These are phyloP conservation scores for Populus simonii DNA, from an alignment of 345 rosid genomes.

Conservation along the genomic window DNA sequence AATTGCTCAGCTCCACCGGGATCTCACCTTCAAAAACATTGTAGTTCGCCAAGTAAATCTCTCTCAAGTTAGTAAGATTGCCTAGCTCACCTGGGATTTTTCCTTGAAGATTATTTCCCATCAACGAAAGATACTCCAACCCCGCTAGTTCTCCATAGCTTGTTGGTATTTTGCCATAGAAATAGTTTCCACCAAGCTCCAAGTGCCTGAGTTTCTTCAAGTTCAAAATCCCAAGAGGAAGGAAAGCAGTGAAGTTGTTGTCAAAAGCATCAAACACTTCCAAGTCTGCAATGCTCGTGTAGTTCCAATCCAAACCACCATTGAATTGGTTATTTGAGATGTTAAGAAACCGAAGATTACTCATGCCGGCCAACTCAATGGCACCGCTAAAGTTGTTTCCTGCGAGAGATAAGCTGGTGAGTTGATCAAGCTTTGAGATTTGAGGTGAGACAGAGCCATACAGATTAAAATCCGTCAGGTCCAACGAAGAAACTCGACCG, in stretches of 20 bases:
- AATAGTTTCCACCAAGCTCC: slow-evolving; percentile 86
- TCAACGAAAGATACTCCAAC: slow-evolving; percentile 64
- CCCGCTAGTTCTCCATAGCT: slow-evolving; percentile 52
- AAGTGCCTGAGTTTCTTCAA: slow-evolving; percentile 50
- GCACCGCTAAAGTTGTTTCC: slow-evolving; percentile 60
- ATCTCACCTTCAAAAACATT: slow-evolving; percentile 69
- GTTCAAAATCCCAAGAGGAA: slow-evolving; percentile 43
- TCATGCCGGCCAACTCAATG: slow-evolving; percentile 12
- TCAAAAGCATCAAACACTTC: slow-evolving; percentile 66
- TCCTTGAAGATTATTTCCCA: slow-evolving; percentile 76
- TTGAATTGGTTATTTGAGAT: slow-evolving; percentile 63
- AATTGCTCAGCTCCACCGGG: slow-evolving; percentile 59
- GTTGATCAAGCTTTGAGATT: slow-evolving; percentile 40
- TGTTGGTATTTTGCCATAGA: slow-evolving; percentile 62
- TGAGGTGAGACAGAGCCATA: slow-evolving; percentile 47
- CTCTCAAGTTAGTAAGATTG: slow-evolving; percentile 56
- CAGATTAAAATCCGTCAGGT: slow-evolving; percentile 51
- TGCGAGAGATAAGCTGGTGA: slow-evolving; percentile 51
- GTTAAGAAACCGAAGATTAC: slow-evolving; percentile 59
- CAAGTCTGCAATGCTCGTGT: slow-evolving; percentile 45
- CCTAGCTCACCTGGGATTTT: slow-evolving; percentile 66
- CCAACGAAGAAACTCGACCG: slow-evolving; percentile 49
- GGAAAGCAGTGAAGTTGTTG: slow-evolving; percentile 71
- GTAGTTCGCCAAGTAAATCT: slow-evolving; percentile 72
- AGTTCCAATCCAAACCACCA: slow-evolving; percentile 56